Evolutionary conservation across 2,329 filamentous ascomycete species (phyloP), one percentile per base, ranked within the genome.

Genomic region (Fusarium sambucinum): DNA sequence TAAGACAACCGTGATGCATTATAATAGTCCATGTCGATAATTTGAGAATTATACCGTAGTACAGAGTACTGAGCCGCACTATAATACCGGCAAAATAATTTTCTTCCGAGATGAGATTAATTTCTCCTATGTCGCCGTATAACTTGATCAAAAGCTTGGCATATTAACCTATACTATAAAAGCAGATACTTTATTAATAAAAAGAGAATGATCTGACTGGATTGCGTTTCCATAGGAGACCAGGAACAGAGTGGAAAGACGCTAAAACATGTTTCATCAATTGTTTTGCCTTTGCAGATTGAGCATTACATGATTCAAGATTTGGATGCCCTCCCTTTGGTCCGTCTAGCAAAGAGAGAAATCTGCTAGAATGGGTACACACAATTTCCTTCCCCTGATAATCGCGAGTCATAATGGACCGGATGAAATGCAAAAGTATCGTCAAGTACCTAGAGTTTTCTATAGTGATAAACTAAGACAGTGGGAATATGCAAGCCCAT

Each of bases 181-280:
- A 16, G n/a, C 32, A 14, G 30, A 33, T 32, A 29, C 30, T 53
- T 13, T 9, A 48, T 21, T 30, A 54, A 46, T n/a, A 41, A 17
- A 25, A 42, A 42, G 51, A 37, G 33, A 23, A 35, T n/a, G 19
- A 17, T 29, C 23, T 25, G 33, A 42, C 45, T 63, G 57, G 50
- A 67, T 67, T 63, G 62, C 35, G 68, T 71, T 50, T 59, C 64
- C 38, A 60, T 40, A 51, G 57, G 53, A 54, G 35, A 68, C 42
- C 50, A 63, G 53, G 35, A 56, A 48, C 45, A 44, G 16, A 42
- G 44, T 30, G 17, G 17, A 47, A 41, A 44, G 14, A 27, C 8
- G 11, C 42, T 59, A 56, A 65, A 59, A 68, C 47, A 68, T 65
- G 61, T 56, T 46, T 63, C 55, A 55, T 30, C 48, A 37, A 41